Evolutionary conservation across 2,329 filamentous ascomycete species (phyloP).

Genomic region (Aspergillus melleus): DNA sequence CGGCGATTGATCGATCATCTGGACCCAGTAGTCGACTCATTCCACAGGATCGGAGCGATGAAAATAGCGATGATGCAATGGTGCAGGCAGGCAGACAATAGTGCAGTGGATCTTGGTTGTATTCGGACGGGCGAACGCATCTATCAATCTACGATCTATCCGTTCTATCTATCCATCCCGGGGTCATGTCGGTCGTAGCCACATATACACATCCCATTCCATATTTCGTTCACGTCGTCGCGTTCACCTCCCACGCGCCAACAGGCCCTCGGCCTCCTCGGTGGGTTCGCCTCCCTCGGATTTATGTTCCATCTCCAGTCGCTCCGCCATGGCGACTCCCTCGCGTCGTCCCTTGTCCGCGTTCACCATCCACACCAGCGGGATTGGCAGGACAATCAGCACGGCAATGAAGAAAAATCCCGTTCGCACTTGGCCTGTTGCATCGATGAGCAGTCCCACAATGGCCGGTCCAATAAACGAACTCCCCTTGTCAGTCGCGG

Average conservation of each 20-base stretch:
- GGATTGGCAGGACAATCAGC: slow-evolving; percentile 77
- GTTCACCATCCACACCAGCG: slow-evolving; percentile 72
- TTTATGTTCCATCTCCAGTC: slow-evolving; percentile 13
- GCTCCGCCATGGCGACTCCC: slow-evolving; percentile 33
- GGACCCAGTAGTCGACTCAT: neutral
- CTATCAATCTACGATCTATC: neutral
- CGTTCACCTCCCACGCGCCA: slow-evolving; percentile 16
- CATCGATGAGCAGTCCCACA: slow-evolving; percentile 83
- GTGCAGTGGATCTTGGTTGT: neutral
- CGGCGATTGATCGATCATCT: neutral
- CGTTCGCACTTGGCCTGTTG: slow-evolving; percentile 69
- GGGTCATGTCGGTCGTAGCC: neutral
- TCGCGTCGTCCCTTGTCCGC: slow-evolving; percentile 38
- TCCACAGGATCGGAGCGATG: neutral
- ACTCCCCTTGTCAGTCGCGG: slow-evolving; percentile 91
- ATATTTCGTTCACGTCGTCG: neutral
- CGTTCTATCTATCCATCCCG: neutral
- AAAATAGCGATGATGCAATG: neutral
- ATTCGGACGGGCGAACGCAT: neutral
- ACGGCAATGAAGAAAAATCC: slow-evolving; percentile 87
- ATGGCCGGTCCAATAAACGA: slow-evolving; percentile 88
- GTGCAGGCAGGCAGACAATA: neutral
- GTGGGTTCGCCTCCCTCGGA: slow-evolving; percentile 11
- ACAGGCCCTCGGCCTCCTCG: slow-evolving; percentile 32
- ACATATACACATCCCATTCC: neutral